phyloP scores from a whole-genome alignment of 495 filamentous ascomycete genomes.

The Daldinia childiae region DNA sequence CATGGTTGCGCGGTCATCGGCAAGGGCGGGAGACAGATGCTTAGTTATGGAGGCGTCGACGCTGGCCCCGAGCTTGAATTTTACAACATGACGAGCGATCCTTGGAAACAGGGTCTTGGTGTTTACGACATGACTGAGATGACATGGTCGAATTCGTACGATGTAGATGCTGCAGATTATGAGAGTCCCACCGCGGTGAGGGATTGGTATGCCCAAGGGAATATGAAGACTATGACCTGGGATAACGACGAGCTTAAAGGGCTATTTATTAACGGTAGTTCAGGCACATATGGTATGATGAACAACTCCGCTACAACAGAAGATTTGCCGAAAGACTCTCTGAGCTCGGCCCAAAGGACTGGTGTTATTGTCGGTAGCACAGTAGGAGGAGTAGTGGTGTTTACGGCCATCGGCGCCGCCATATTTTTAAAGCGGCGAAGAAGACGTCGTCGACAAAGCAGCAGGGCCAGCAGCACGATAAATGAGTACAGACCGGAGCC shows the following conservation, averaged over 20 bases:
- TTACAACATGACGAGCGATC: constrained; percentile 46
- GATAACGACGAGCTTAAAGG: constrained; percentile 32
- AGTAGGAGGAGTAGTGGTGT: constrained; percentile 33
- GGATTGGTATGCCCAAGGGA: constrained; percentile 48
- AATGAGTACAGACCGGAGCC: constrained; percentile 45
- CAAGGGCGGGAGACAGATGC: constrained; percentile 53
- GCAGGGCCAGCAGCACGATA: constrained; percentile 23
- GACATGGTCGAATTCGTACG: constrained; percentile 51
- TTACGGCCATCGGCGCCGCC: constrained; percentile 8
- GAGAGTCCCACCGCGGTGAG: constrained; percentile 42
- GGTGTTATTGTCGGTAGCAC: constrained; percentile 39
- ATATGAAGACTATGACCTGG: constrained; percentile 44
- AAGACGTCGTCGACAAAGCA: constrained; percentile 22
- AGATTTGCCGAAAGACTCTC: constrained; percentile 18
- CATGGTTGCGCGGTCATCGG: constrained; percentile 50
- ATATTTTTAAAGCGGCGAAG: constrained; percentile 28
- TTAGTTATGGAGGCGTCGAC: constrained; percentile 50
- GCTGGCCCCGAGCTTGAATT: constrained; percentile 31
- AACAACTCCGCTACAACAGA: background rate
- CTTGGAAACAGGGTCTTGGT: constrained; percentile 51
- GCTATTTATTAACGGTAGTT: constrained; percentile 38
- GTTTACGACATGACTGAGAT: constrained; percentile 55
- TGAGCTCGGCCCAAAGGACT: constrained; percentile 11
- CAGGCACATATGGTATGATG: constrained; percentile 7
- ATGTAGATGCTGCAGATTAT: constrained; percentile 51